These are phyloP conservation scores for Fusarium luffae DNA, from an alignment of 2,329 filamentous ascomycete species.

Conservation along the genomic window DNA sequence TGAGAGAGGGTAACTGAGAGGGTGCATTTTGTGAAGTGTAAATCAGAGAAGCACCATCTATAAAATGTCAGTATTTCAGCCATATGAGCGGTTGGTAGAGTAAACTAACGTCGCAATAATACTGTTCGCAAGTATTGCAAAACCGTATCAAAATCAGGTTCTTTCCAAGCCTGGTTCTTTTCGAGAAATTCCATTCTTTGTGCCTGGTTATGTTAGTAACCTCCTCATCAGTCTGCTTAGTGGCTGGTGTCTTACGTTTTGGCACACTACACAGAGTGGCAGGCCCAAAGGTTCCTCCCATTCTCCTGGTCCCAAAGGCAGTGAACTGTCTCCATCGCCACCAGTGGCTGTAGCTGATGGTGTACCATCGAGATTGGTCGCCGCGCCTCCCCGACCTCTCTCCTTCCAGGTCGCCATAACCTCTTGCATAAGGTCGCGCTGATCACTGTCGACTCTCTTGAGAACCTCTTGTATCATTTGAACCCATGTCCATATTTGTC, in stretches of 20 bases:
- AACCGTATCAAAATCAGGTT: conserved; percentile 96
- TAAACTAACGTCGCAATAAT: conserved; percentile 77
- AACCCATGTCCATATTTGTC: conserved; percentile 90
- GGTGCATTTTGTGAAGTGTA: conserved; percentile 83
- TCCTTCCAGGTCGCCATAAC: conserved; percentile 84
- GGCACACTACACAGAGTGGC: conserved; percentile 92
- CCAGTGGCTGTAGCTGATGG: conserved; percentile 62
- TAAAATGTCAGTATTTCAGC: no score
- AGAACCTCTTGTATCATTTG: conserved; percentile 82
- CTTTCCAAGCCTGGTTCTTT: conserved; percentile 91
- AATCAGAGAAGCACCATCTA: conserved; percentile 85
- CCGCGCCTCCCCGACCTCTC: conserved; percentile 72
- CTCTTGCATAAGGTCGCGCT: conserved; percentile 87
- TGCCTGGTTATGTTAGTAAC: conserved; percentile 61
- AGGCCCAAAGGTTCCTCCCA: conserved; percentile 92
- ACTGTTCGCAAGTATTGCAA: conserved; percentile 92
- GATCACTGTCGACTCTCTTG: conserved; percentile 77
- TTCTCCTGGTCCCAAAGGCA: conserved; percentile 87
- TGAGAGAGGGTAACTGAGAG: conserved; percentile 80
- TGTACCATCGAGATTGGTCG: conserved; percentile 71
- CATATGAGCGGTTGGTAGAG: no score
- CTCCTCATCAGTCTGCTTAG: not conserved
- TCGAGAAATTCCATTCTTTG: conserved; percentile 93
- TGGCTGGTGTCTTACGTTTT: conserved; percentile 73
- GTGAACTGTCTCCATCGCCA: conserved; percentile 72